phyloP scores from a whole-genome alignment of 78 protist species.

The Dictyostelium citrinum region DNA sequence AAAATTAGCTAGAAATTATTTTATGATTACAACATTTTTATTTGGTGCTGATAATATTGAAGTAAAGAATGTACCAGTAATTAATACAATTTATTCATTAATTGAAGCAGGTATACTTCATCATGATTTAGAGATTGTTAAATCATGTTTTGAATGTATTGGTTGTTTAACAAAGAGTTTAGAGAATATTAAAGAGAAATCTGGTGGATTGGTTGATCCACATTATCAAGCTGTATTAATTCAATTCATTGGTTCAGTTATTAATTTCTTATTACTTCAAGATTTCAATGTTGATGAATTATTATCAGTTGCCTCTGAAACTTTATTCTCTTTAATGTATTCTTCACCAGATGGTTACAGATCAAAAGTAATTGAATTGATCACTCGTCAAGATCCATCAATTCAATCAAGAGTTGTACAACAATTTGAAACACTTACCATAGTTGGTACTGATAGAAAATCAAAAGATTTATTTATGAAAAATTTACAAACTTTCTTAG shows the following conservation, averaged over 20 bases:
- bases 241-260: slow-evolving; percentile 40
- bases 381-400: slow-evolving; percentile 30
- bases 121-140: slow-evolving; percentile 61
- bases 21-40: slow-evolving; percentile 8
- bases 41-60: slow-evolving; percentile 6
- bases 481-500: background rate
- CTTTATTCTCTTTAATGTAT: slow-evolving; percentile 15
- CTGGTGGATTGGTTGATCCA: background rate
- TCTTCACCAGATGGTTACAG: slow-evolving; percentile 23
- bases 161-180: background rate
- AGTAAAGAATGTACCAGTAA: slow-evolving; percentile 9
- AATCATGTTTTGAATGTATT: slow-evolving; percentile 30
- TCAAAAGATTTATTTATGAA: slow-evolving; percentile 5
- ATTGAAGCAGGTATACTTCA: slow-evolving; percentile 53
- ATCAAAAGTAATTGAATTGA: slow-evolving; percentile 29
- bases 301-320: slow-evolving; percentile 10
- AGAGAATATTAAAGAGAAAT: background rate
- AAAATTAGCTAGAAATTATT: slow-evolving; percentile 31
- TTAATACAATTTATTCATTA: slow-evolving; percentile 6
- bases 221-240: background rate
- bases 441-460: background rate
- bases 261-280: slow-evolving; percentile 39
- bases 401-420: slow-evolving; percentile 2
- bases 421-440: background rate
- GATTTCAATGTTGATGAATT: slow-evolving; percentile 72